A percentile compares a stretch with the other conserved stretches of the same genome.
phyloP scores from a whole-genome alignment of 176 grass and related monocot genomes.

The Typha latifolia region DNA sequence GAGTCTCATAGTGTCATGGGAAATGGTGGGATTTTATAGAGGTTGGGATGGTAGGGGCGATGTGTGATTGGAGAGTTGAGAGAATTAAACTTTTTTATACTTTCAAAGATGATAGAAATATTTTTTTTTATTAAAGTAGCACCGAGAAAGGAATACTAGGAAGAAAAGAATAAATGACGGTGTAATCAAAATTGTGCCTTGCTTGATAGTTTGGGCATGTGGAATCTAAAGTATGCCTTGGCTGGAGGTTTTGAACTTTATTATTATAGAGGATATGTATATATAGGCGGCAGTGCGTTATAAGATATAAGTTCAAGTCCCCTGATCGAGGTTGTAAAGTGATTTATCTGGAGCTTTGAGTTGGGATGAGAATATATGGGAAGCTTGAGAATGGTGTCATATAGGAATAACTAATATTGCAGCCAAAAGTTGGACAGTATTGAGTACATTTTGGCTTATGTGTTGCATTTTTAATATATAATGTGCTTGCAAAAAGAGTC shows the following conservation, averaged over 20 bases:
- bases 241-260: background rate
- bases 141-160: background rate
- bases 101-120: too few species aligned
- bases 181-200: background rate
- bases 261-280: background rate
- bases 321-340: background rate
- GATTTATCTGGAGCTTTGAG: background rate
- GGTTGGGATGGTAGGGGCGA: background rate
- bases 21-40: background rate
- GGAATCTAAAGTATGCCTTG: too few species aligned
- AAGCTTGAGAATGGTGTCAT: background rate
- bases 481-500: background rate
- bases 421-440: background rate
- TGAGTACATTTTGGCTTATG: background rate
- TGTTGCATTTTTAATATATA: background rate
- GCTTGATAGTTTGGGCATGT: background rate
- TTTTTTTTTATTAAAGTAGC: too few species aligned
- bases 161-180: background rate
- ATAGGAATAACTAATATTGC: background rate
- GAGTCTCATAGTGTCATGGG: background rate
- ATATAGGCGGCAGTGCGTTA: background rate
- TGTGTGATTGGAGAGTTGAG: background rate
- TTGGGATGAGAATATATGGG: background rate
- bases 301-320: background rate
- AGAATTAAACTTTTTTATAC: background rate